Percentiles rank a stretch among this genome's conserved stretches.
Evolutionary conservation across 2,329 filamentous ascomycete genomes (phyloP).

Genomic region (Aspergillus proliferans): DNA sequence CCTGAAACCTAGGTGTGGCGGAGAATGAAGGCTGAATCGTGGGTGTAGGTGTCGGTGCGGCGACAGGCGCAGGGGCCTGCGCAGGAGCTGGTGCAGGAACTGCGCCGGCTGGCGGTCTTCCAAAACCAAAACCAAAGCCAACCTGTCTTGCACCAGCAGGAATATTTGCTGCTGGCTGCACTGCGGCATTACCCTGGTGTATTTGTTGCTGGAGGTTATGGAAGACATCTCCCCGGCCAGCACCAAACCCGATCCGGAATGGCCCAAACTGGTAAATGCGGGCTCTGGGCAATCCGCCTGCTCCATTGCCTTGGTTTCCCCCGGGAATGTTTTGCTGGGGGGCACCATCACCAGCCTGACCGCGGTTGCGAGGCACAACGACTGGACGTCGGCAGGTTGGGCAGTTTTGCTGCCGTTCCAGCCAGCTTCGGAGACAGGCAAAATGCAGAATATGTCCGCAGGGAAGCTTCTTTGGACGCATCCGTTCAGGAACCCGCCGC

Average conservation of each 20-base stretch:
- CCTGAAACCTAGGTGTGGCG: slow-evolving; percentile 11
- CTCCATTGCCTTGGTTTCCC: slow-evolving; percentile 31
- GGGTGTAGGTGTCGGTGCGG: slow-evolving; percentile 12
- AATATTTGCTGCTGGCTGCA: slow-evolving; percentile 27
- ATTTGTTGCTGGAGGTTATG: slow-evolving; percentile 62
- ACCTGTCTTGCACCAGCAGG: slow-evolving; percentile 31
- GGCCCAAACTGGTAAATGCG: slow-evolving; percentile 68
- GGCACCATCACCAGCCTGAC: slow-evolving; percentile 23
- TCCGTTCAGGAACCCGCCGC: slow-evolving; percentile 62
- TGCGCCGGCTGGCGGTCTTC: slow-evolving; percentile 23
- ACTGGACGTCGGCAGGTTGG: slow-evolving; percentile 88
- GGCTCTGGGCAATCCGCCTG: slow-evolving; percentile 42
- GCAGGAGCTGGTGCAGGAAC: slow-evolving; percentile 4
- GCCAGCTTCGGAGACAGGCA: slow-evolving; percentile 90
- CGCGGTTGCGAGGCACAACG: slow-evolving; percentile 32
- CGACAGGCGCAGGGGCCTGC: slow-evolving; percentile 4
- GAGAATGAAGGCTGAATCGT: not conserved
- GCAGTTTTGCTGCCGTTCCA: slow-evolving; percentile 94
- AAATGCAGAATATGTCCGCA: slow-evolving; percentile 95
- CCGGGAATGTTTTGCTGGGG: slow-evolving; percentile 24
- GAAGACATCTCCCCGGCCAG: slow-evolving; percentile 55
- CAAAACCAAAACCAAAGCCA: slow-evolving; percentile 38
- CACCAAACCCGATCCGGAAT: slow-evolving; percentile 63
- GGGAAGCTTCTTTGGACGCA: slow-evolving; percentile 88
- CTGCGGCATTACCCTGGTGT: slow-evolving; percentile 42